Base-by-base conservation (phyloP, 2,329 filamentous ascomycete genomes). In the Colletotrichum horii region DNA sequence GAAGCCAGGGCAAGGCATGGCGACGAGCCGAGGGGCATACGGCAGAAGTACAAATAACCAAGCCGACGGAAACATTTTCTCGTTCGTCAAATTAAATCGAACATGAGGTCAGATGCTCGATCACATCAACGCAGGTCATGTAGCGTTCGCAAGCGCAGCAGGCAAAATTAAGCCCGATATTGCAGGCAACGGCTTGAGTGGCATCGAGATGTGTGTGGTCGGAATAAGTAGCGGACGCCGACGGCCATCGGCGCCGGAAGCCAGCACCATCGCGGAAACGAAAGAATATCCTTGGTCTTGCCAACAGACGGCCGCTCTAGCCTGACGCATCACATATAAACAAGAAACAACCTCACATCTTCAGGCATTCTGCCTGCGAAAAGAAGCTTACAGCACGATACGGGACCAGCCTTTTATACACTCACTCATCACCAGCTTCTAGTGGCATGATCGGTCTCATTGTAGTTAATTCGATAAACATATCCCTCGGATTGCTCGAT, bases 141-240 rank as follows among this genome's bases (percentile, higher is more conserved):
- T 0, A 43, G 38, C 19, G 9, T 48, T 2, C n/a, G 0, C 6
- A 22, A 48, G 43, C 43, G n/a, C 43, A 48, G n/a, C 43, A 22
- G 4, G 4, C 43, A 22, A 0, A 12, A 3, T 48, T 11, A 2
- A 48, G 0, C 43, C 43, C 19, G 19, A 14, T 0, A 14, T 8
- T 6, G 43, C 0, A 22, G 5, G 43, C 43, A 1, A 7, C 0
- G n/a, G 43, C 43, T 0, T 48, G 0, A n/a, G 0, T 1, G 11
- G 0, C 43, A 22, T 14, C 43, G 1, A 8, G 0, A 0, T 22
- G 11, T 0, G 0, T 14, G n/a, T 22, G n/a, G 11, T 14, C n/a
- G n/a, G 43, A 52, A 52, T 22, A 52, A 52, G 43, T 0, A 22
- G 43, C 0, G 2, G 11, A 3, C 12, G 6, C 43, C 11, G n/a